A percentile compares a stretch with the other conserved stretches of the same genome.
phyloP scores from a whole-genome alignment of 2,329 filamentous ascomycete species.

The Gaeumannomyces tritici region DNA sequence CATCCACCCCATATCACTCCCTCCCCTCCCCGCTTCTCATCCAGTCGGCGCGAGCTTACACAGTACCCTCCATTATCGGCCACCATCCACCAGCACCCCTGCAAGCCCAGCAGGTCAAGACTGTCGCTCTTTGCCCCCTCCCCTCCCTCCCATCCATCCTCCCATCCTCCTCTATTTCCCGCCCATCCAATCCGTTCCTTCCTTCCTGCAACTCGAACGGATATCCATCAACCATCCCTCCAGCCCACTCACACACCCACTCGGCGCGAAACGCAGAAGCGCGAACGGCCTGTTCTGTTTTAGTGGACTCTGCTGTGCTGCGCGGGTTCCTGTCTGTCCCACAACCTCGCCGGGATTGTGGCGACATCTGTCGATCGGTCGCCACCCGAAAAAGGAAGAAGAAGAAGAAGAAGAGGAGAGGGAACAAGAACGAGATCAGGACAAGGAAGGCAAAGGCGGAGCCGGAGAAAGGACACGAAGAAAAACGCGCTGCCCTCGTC shows the following conservation, averaged over 20 bases:
- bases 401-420: background rate
- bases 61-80: background rate
- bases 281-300: background rate
- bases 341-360: background rate
- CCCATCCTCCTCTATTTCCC: slow-evolving; percentile 1
- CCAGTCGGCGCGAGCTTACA: background rate
- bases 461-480: background rate
- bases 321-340: background rate
- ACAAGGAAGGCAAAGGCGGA: background rate
- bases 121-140: background rate
- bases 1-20: background rate
- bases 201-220: slow-evolving; percentile 1
- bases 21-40: background rate
- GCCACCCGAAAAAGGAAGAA: background rate
- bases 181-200: slow-evolving; percentile 2
- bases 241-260: background rate
- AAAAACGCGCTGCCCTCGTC: background rate
- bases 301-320: background rate
- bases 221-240: background rate
- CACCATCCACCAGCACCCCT: background rate
- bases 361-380: background rate
- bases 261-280: background rate
- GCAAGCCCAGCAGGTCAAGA: background rate
- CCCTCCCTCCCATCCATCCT: background rate
- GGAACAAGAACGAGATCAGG: background rate